Evolutionary conservation across 2,329 filamentous ascomycete species (phyloP), one percentile per base, ranked within the genome.

Genomic region (Apiospora arundinis): DNA sequence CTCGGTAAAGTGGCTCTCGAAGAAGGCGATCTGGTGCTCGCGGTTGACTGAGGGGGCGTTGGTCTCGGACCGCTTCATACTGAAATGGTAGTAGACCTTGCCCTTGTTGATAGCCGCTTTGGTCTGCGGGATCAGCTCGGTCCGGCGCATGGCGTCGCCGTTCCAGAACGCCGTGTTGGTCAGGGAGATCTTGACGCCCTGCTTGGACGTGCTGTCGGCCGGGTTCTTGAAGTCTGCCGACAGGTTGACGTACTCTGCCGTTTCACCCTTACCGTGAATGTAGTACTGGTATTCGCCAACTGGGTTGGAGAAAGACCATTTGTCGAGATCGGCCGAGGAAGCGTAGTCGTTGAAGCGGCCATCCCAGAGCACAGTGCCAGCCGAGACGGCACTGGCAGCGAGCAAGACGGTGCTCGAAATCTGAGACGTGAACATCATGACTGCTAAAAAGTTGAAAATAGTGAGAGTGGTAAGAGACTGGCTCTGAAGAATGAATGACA

Each of bases 1-100:
- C 83, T 93, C 92, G 16, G 91, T 93, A 81, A 93, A 93, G 82
- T 93, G 92, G 79, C 85, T 89, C 82, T 93, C 91, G 82, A 90
- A 90, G 80, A 87, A 87, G 78, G 80, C 82, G 76, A 86, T 84
- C 81, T 93, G 92, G 80, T 94, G 92, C 83, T 94, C 92, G 70
- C 91, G 87, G 14, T 85, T 86, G 5, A 86, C 82, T 52, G 85
- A 87, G 0, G 92, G 92, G 0, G 90, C 83, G 77, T 93, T 93
- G 23, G 82, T 85, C 60, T 83, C 84, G 18, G 81, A 84, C 65
- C 88, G 85, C 85, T 88, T 89, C 74, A 94, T 87, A 72, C 87
- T 91, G 82, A 93, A 93, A 81, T 94, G 92, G 81, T 93, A 94
- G 82, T 86, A 92, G 45, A 93, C 87, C 68, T 88, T 91, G 60